Conservation (phyloP, 2,329 filamentous ascomycete species). For the Colletotrichum siamense region DNA sequence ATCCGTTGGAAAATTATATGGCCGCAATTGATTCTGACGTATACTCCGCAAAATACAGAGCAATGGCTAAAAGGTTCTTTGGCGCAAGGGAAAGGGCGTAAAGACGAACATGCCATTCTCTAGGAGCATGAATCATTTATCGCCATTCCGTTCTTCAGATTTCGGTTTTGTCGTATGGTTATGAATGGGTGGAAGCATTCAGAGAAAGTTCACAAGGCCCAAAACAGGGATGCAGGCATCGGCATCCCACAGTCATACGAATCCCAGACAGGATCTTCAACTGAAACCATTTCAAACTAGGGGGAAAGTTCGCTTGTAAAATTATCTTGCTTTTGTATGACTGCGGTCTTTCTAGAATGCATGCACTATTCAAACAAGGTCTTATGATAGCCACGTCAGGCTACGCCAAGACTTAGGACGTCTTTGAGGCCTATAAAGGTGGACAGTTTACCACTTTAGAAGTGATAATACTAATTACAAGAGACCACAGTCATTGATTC, state of each 20-base stretch:
- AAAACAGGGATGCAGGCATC: not conserved
- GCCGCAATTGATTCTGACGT: too few relatives aligned
- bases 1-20: fast-evolving
- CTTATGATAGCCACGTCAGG: not conserved
- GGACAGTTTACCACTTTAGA: not conserved
- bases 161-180: not conserved
- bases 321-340: not conserved
- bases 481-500: not conserved
- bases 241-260: not conserved
- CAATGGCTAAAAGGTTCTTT: not conserved
- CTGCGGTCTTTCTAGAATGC: not conserved
- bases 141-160: not conserved
- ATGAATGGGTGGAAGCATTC: not conserved
- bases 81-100: not conserved
- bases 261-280: not conserved
- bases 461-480: fast-evolving
- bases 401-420: not conserved
- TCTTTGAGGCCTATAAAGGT: not conserved
- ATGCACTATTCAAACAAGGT: not conserved
- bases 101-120: not conserved
- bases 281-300: not conserved
- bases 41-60: too few relatives aligned
- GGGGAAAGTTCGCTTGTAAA: not conserved
- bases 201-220: not conserved
- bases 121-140: not conserved